Conservation (phyloP, 2,329 filamentous ascomycete genomes). For the Sporothrix pallida region DNA sequence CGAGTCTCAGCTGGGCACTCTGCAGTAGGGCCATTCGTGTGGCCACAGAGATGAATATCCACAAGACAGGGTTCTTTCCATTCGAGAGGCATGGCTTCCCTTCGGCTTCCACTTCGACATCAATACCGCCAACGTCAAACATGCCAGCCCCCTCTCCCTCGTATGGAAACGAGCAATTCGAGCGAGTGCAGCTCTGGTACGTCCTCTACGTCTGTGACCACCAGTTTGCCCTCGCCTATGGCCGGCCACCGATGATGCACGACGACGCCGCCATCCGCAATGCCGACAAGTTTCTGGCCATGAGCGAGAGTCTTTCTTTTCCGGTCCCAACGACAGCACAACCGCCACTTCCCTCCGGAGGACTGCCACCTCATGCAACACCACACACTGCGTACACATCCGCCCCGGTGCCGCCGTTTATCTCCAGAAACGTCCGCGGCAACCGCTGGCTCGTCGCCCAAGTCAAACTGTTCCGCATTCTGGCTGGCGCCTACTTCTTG, state of each 20-base stretch:
- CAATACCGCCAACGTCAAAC: not conserved
- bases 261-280: not conserved
- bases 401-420: not conserved
- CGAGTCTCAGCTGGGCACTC: slow-evolving; percentile 1
- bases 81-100: not conserved
- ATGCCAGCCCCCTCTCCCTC: not conserved
- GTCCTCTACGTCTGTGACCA: not conserved
- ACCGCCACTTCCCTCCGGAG: not conserved
- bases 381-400: not conserved
- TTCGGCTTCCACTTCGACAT: not conserved
- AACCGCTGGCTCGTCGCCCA: not conserved
- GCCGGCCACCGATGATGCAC: not conserved
- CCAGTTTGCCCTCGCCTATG: slow-evolving; percentile 10
- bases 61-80: not conserved
- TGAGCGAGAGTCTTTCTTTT: not conserved
- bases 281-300: slow-evolving; percentile 1
- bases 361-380: not conserved
- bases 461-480: slow-evolving; percentile 8
- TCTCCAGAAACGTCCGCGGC: not conserved
- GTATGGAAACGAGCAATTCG: not conserved
- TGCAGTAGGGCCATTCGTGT: not conserved
- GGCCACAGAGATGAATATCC: not conserved
- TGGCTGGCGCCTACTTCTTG: not conserved
- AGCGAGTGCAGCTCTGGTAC: not conserved
- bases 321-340: not conserved